Conservation (phyloP, 2,329 filamentous ascomycete species). For the Pyricularia pennisetigena region DNA sequence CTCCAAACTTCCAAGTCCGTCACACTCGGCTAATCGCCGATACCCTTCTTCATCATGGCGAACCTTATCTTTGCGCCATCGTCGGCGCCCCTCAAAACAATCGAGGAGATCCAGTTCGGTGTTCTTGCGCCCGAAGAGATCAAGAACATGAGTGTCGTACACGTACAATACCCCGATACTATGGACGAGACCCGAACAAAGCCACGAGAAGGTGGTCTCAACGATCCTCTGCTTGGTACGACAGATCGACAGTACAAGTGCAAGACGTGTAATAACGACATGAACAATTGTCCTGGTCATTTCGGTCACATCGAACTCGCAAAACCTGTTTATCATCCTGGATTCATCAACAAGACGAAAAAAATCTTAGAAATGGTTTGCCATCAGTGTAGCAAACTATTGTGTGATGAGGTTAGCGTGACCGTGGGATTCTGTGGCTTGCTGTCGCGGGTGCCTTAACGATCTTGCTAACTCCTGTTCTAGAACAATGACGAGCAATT, state of each 20-base stretch:
- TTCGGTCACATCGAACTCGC: slow-evolving; percentile 98
- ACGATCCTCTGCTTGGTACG: slow-evolving; percentile 90
- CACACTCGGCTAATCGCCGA: not conserved
- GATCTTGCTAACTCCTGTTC: slow-evolving; percentile 2
- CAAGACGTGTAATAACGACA: slow-evolving; percentile 90
- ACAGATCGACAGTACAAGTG: slow-evolving; percentile 95
- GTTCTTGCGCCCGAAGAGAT: slow-evolving; percentile 97
- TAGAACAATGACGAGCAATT: slow-evolving; percentile 64
- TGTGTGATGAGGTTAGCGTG: slow-evolving; percentile 94
- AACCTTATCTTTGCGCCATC: slow-evolving; percentile 86
- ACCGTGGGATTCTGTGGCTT: not conserved
- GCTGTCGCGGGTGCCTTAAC: not conserved
- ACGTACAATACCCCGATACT: slow-evolving; percentile 97
- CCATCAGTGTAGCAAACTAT: slow-evolving; percentile 96
- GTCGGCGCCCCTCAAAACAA: slow-evolving; percentile 90
- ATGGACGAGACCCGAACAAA: slow-evolving; percentile 95
- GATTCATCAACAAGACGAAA: slow-evolving; percentile 98
- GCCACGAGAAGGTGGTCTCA: slow-evolving; percentile 84
- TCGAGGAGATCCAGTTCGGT: slow-evolving; percentile 98
- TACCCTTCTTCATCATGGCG: slow-evolving; percentile 59
- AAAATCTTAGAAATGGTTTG: slow-evolving; percentile 98
- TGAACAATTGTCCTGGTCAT: slow-evolving; percentile 93
- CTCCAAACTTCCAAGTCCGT: not conserved
- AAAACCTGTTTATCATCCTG: slow-evolving; percentile 87
- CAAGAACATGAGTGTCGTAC: slow-evolving; percentile 95